phyloP scores from a whole-genome alignment of 2,329 filamentous ascomycete species.

The Taxawa tesnikishii region DNA sequence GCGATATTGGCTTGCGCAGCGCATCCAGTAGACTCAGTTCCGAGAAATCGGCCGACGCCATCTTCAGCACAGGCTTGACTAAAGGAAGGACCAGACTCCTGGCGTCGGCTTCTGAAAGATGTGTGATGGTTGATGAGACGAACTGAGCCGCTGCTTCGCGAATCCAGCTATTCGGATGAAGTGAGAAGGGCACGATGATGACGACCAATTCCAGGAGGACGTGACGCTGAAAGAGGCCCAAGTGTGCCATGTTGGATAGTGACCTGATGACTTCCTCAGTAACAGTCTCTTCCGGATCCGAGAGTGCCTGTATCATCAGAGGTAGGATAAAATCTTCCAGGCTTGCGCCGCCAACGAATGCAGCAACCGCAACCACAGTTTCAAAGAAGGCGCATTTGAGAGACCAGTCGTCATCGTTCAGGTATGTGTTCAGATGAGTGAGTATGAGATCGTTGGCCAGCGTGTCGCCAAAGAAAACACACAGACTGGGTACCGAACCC shows the following conservation, averaged over 20 bases:
- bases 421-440: slow-evolving; percentile 90
- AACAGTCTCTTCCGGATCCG: slow-evolving; percentile 87
- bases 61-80: slow-evolving; percentile 69
- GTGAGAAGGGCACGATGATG: slow-evolving; percentile 69
- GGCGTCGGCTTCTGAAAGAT: slow-evolving; percentile 66
- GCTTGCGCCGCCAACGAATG: slow-evolving; percentile 77
- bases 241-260: slow-evolving; percentile 72
- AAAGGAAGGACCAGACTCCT: slow-evolving; percentile 75
- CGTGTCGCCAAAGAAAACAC: slow-evolving; percentile 87
- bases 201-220: slow-evolving; percentile 83
- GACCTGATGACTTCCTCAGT: slow-evolving; percentile 84
- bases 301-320: slow-evolving; percentile 87
- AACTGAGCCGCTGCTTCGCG: slow-evolving; percentile 81
- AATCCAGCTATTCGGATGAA: slow-evolving; percentile 94
- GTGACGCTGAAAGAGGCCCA: slow-evolving; percentile 74
- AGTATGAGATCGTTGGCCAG: slow-evolving; percentile 92
- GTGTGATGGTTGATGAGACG: slow-evolving; percentile 61
- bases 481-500: slow-evolving; percentile 80
- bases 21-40: slow-evolving; percentile 68
- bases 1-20: slow-evolving; percentile 68
- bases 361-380: slow-evolving; percentile 81
- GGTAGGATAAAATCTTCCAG: slow-evolving; percentile 93
- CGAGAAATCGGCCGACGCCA: slow-evolving; percentile 54
- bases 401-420: slow-evolving; percentile 95
- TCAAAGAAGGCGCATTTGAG: slow-evolving; percentile 95